Base-by-base conservation (phyloP, 179 eudicot species). In the Heliamphora pulchella region DNA sequence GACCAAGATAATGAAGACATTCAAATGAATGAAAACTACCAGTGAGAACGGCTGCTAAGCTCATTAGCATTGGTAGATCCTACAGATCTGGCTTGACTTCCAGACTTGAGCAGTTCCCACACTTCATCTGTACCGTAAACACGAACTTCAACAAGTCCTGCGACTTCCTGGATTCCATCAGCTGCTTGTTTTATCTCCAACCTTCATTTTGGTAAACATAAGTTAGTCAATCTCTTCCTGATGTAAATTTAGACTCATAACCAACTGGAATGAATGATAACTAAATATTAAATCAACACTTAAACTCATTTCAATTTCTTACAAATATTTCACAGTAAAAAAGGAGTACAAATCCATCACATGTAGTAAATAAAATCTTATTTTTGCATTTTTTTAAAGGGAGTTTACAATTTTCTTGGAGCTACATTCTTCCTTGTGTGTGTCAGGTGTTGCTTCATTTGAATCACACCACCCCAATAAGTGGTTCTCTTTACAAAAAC, bases 41-140 rank as follows among this genome's bases (percentile, higher is more conserved):
- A 92, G 87, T 96, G 99, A 74, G 99, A 96, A 59, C 98, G 97
- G 89, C 99, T 96, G 77, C 99, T 96, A 74, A 86, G 87, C 86
- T 96, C 97, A 83, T 96, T 96, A 55, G 98, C 99, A 83, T 89
- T 94, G 46, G 99, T 96, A 46, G 97, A 91, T 82, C 99, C 99
- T 71, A 96, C 97, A 79, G 99, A 92, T 86, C 99, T 91, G 68
- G 85, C 93, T 77, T 82, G 87, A 82, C 94, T 94, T 64, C 99
- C 99, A 4, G 86, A 83, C 84, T 86, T 91, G n/a, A 96, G 97
- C 79, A 92, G 85, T 79, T 89, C 93, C 99, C 99, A 96, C 14
- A 96, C 98, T 86, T 91, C 96, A 82, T 89, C 87, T 50, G 96
- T 94, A 66, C 87, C 81, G 79, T 81, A 76, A 47, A 90, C 99